Evolutionary conservation across 2,329 filamentous ascomycete genomes (phyloP), one percentile per base, ranked within the genome.

Genomic region (Paracoccidioides lutzii): DNA sequence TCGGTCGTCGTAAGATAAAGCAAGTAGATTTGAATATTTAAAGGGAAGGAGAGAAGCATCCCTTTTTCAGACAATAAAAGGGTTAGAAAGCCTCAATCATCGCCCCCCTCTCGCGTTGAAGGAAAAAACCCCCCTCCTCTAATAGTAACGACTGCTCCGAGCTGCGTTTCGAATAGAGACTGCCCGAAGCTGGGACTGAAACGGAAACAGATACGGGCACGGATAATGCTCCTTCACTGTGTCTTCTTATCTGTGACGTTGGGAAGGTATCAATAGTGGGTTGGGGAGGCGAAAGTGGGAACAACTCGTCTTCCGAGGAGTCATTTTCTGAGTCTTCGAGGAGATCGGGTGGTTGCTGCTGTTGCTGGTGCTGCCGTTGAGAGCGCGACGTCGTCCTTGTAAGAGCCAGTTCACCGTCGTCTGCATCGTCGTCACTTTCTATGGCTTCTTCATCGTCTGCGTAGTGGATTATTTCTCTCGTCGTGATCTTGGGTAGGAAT

Each of bases 261-360:
- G 56, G 67, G 65, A 88, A 86, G 43, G 77, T 72, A 58, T 81
- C 75, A 54, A 88, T 72, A 40, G 77, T 69, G 33, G 78, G 60
- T 59, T 71, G 66, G 49, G 81, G 80, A 41, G 85, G 85, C 58
- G 84, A 87, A 22, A 84, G 84, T 6, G 87, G 87, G 81, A 88
- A 75, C 50, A 77, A 73, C 62, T 87, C 83, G 71, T 90, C 86
- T 63, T 89, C 85, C 56, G 82, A 84, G 1, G 81, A 83, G 54
- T 77, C 73, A 5, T 72, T 75, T 59, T 84, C 84, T 2, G 28
- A 46, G 66, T 89, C 85, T 60, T 81, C 76, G 61, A 83, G 78
- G 57, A 89, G 81, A 68, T 88, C 85, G 7, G 86, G 86, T 53
- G 85, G 77, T 54, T 82, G 81, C 64, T 79, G 65, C 22, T 22